Base-by-base conservation (phyloP, 2,329 filamentous ascomycete species). In the Exophiala xenobiotica region DNA sequence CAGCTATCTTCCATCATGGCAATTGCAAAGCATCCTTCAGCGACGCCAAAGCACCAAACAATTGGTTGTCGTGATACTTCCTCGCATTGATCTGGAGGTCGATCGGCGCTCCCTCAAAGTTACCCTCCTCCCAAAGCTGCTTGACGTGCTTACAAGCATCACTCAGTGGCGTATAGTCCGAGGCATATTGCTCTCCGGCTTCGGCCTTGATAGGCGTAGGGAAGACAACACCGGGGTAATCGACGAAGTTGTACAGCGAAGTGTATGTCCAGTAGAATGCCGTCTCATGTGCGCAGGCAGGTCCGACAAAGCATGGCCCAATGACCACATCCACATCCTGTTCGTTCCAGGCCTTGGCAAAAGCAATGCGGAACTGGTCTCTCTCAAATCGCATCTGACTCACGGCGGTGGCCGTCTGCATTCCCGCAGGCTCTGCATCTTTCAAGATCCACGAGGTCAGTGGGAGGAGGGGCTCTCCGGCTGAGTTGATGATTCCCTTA, bases 231-330 rank as follows among this genome's bases (percentile, higher is more conserved):
- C 81, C 79, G 0, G 82, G 78, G 59, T 80, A 83, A 61, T 86
- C 82, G 14, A 86, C 64, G 45, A 85, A 61, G 7, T 84, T 81
- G 59, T 82, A 84, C 2, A 73, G 74, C 12, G 74, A 78, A 1
- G 82, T 85, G 59, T 88, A 88, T 1, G 76, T 77, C 82, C 83
- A 87, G 58, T 80, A 80, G 29, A 67, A 72, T 64, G 85, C 61
- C 52, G 72, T 68, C 57, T 80, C 66, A 56, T 81, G 74, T 55
- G 77, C 66, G 2, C 74, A 78, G n/a, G 80, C 80, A 2, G 72
- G 71, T 1, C 78, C 75, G 46, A 80, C 78, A 0, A 80, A 76
- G 0, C 75, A 77, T 61, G 83, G 83, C 66, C 80, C 86, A 2
- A 75, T 70, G 67, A 86, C 83, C 46, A 83, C 75, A 7, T 76